Evolutionary conservation across 1,139 yeast genomes (phyloP), one percentile per base, ranked within the genome.

Genomic region (Sugiyamaella neomexicana): DNA sequence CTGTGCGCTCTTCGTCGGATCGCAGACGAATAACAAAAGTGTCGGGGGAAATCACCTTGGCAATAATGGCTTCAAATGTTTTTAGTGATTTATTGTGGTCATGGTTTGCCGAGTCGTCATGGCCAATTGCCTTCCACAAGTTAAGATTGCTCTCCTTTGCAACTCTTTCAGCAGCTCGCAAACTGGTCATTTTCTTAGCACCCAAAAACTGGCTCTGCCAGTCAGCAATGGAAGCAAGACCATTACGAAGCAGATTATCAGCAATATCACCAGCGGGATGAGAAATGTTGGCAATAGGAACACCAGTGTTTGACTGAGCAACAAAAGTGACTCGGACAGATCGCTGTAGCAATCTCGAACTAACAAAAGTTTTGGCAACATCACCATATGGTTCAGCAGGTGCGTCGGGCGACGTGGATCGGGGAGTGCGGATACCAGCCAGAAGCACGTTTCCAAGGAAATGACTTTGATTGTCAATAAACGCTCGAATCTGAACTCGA

Each of bases 141-240:
- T 87, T 88, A 59, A 78, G 77, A 17, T 82, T 86, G 27, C 76
- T 72, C 8, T 78, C 76, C 63, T 79, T 83, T n/a, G 95, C 95
- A 1, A 76, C 68, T 61, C 77, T 81, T 68, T 87, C 96, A 25
- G 86, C 82, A 55, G 75, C 79, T 68, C 96, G 80, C 55, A 86
- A 76, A 31, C 68, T 67, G 2, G 79, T 65, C 91, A 89, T 87
- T 43, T 74, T 75, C 39, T 77, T 71, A 5, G 90, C 74, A 1
- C 96, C 96, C 55, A 89, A 73, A 50, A 82, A 66, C n/a, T 81
- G 70, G 1, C 90, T 82, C 68, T 89, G 96, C 93, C 95, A 86
- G 68, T 89, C 96, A 20, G 85, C 82, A 54, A 88, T 81, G 61
- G 83, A 83, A 7, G 86, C 96, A 43, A 83, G 76, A 8, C 97